Percentiles rank a stretch among this genome's conserved stretches.
These are phyloP conservation scores for Chlorociboria aeruginascens DNA, from an alignment of 495 filamentous ascomycete genomes.

Conservation along the genomic window DNA sequence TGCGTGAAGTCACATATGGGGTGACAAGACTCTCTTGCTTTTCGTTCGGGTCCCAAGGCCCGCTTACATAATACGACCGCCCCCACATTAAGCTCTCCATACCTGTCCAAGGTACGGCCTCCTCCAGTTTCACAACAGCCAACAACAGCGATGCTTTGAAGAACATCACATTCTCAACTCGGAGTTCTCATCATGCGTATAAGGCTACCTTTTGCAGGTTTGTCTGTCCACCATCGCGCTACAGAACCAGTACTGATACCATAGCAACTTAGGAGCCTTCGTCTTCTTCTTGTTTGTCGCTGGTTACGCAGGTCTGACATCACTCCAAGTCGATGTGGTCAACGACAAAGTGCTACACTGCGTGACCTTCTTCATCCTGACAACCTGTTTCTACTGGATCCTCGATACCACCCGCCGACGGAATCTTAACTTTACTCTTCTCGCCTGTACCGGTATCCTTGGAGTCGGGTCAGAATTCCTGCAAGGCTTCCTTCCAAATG, in stretches of 20 bases:
- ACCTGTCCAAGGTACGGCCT: too few species aligned
- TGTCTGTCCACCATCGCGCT: background rate
- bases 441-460: slow-evolving; percentile 60
- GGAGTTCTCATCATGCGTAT: slow-evolving; percentile 45
- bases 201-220: slow-evolving; percentile 63
- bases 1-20: too few species aligned
- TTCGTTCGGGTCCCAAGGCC: too few species aligned
- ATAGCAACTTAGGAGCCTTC: slow-evolving; percentile 51
- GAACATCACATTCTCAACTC: background rate
- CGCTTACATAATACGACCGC: too few species aligned
- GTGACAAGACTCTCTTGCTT: too few species aligned
- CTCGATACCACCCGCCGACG: slow-evolving; percentile 80
- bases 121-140: too few species aligned
- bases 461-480: slow-evolving; percentile 78
- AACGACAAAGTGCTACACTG: slow-evolving; percentile 91
- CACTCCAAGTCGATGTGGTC: slow-evolving; percentile 40
- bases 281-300: slow-evolving; percentile 61
- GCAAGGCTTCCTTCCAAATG: slow-evolving; percentile 72
- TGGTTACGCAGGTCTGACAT: slow-evolving; percentile 64
- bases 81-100: too few species aligned
- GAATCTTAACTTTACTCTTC: slow-evolving; percentile 70
- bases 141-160: too few species aligned
- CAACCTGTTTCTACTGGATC: slow-evolving; percentile 91
- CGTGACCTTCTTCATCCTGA: slow-evolving; percentile 80
- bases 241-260: slow-evolving; percentile 6